Conservation (phyloP, 2,329 filamentous ascomycete species). For the Pestalotiopsis sp. region DNA sequence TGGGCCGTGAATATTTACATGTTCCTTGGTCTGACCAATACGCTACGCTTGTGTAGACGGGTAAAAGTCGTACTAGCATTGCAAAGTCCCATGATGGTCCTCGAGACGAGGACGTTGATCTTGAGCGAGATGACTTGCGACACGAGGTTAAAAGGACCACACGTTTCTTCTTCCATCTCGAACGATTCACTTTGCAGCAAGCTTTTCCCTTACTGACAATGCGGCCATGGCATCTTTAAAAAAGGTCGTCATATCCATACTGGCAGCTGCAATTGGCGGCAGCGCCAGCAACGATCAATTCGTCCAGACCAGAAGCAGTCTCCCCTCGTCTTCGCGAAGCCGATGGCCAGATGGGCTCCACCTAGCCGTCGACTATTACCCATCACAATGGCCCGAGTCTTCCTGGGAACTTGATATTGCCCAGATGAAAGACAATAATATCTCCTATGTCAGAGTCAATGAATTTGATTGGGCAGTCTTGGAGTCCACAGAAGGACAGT, state of each 20-base stretch:
- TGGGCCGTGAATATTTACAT: background rate
- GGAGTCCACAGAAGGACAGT: conserved; percentile 21
- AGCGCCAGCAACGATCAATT: background rate
- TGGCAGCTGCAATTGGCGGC: background rate
- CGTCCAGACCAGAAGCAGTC: conserved; percentile 1
- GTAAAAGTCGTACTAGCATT: background rate
- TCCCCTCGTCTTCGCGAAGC: background rate
- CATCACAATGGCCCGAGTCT: conserved; percentile 24
- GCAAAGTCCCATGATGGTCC: background rate
- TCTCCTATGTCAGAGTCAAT: conserved; percentile 24
- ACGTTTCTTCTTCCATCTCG: background rate
- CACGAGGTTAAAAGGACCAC: background rate
- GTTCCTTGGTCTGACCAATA: background rate
- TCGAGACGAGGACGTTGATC: background rate
- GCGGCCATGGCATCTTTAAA: background rate
- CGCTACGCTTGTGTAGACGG: background rate
- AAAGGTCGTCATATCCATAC: background rate
- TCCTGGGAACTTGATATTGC: conserved; percentile 24
- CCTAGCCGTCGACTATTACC: conserved; percentile 25
- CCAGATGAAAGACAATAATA: conserved; percentile 22
- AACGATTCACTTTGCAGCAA: background rate
- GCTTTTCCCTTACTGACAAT: background rate
- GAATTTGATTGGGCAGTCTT: conserved; percentile 26
- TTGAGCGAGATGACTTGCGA: background rate
- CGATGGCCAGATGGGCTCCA: conserved; percentile 23